Evolutionary conservation across 805 yeast genomes (phyloP).

Genomic region (Spathaspora boniae): DNA sequence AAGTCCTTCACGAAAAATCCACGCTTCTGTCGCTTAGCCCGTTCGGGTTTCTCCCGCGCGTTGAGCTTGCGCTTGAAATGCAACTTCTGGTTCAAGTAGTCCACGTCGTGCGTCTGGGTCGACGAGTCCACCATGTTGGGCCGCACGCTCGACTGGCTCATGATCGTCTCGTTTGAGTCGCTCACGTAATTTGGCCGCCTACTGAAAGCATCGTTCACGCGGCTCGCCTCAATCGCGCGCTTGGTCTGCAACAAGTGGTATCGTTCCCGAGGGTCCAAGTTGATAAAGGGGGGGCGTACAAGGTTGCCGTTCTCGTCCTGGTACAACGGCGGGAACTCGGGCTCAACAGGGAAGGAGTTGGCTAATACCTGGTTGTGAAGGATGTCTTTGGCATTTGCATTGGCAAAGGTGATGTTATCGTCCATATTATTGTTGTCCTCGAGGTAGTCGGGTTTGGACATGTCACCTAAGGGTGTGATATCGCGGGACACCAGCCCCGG

Average conservation of each 20-base stretch:
- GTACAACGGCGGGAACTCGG: slow-evolving; percentile 33
- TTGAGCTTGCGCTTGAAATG: slow-evolving; percentile 18
- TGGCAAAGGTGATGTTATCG: neutral
- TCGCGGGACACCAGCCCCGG: neutral
- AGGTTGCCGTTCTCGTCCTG: slow-evolving; percentile 35
- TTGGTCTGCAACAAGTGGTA: slow-evolving; percentile 40
- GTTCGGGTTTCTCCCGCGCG: neutral
- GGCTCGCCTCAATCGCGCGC: slow-evolving; percentile 33
- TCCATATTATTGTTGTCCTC: no score
- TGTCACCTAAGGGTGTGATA: slow-evolving; percentile 3
- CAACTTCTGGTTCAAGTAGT: slow-evolving; percentile 25
- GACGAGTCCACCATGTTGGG: slow-evolving; percentile 35
- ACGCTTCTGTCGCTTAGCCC: slow-evolving; percentile 16
- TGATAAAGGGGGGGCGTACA: slow-evolving; percentile 43
- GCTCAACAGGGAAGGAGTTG: slow-evolving; percentile 21
- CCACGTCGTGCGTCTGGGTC: slow-evolving; percentile 38
- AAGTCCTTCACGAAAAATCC: slow-evolving; percentile 36
- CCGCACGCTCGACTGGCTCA: slow-evolving; percentile 15
- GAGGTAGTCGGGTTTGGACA: no score
- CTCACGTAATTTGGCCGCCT: slow-evolving; percentile 35
- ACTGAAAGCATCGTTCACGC: slow-evolving; percentile 31
- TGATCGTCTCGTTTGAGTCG: slow-evolving; percentile 37
- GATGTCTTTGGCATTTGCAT: slow-evolving; percentile 1
- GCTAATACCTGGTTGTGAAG: neutral
- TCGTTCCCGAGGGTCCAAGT: slow-evolving; percentile 41